Conservation (phyloP, 495 filamentous ascomycete species). For the Entonaema liquescens region DNA sequence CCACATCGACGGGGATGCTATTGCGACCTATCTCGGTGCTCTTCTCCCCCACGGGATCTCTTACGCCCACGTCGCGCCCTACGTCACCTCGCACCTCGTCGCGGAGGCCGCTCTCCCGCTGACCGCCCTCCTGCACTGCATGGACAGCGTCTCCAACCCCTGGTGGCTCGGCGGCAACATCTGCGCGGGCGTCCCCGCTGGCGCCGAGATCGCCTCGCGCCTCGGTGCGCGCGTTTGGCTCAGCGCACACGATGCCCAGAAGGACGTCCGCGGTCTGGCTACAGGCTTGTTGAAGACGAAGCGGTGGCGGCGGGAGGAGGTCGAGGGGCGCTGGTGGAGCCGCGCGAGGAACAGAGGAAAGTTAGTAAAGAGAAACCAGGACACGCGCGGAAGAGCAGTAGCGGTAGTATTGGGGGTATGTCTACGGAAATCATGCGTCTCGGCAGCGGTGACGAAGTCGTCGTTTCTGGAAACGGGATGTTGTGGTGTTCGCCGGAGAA, state of each 20-base stretch:
- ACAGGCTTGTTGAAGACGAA: slow-evolving; percentile 58
- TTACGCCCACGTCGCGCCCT: slow-evolving; percentile 58
- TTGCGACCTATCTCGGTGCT: slow-evolving; percentile 61
- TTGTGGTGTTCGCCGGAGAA: slow-evolving; percentile 29
- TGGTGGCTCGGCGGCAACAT: slow-evolving; percentile 74
- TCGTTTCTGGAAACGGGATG: slow-evolving; percentile 41
- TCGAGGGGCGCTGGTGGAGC: slow-evolving; percentile 44
- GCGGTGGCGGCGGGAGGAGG: slow-evolving; percentile 56
- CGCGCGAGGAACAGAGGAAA: neutral
- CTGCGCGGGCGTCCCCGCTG: slow-evolving; percentile 63
- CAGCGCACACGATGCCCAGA: slow-evolving; percentile 72
- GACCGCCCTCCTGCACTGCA: slow-evolving; percentile 69
- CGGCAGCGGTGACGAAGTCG: slow-evolving; percentile 46
- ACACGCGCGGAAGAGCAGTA: slow-evolving; percentile 20
- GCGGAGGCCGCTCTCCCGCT: slow-evolving; percentile 67
- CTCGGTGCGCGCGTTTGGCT: slow-evolving; percentile 68
- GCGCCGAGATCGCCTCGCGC: slow-evolving; percentile 63
- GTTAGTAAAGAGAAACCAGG: slow-evolving; percentile 10
- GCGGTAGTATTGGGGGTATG: slow-evolving; percentile 13
- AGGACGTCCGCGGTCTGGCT: slow-evolving; percentile 63
- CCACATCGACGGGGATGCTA: slow-evolving; percentile 18
- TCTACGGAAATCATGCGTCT: slow-evolving; percentile 46
- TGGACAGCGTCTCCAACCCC: slow-evolving; percentile 66
- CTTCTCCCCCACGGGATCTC: slow-evolving; percentile 68
- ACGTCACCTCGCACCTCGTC: slow-evolving; percentile 64